Percentiles rank a stretch among this genome's conserved stretches.
Conservation (phyloP, 345 rosid species). For the Geranium rotundifolium region DNA sequence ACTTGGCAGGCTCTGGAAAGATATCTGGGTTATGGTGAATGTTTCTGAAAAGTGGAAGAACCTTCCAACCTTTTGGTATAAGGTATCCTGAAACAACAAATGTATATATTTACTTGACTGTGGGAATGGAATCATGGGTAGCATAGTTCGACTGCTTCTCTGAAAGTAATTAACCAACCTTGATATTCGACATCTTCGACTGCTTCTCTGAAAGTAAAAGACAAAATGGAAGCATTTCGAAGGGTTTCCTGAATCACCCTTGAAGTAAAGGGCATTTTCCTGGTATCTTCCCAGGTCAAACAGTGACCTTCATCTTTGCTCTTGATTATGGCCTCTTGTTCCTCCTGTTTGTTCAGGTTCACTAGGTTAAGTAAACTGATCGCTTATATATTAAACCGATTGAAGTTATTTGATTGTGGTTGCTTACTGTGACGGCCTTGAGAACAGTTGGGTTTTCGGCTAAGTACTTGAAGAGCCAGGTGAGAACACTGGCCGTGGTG, state of each 20-base stretch:
- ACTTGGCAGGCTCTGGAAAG: conserved; percentile 54
- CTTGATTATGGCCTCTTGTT: conserved; percentile 26
- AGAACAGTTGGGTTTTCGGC: conserved; percentile 35
- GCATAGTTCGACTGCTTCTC: neutral
- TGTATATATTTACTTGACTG: neutral
- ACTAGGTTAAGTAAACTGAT: neutral
- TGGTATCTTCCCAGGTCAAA: conserved; percentile 40
- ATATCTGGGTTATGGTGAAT: conserved; percentile 73
- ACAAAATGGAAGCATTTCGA: conserved; percentile 35
- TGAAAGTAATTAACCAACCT: conserved; percentile 1
- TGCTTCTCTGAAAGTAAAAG: conserved; percentile 51
- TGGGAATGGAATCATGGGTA: neutral
- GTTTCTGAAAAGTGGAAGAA: conserved; percentile 72
- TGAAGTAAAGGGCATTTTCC: conserved; percentile 41
- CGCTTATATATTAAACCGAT: too few relatives aligned
- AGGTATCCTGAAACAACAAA: conserved; percentile 42
- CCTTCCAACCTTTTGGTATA: conserved; percentile 96
- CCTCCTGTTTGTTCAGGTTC: conserved; percentile 22
- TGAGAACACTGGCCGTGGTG: conserved; percentile 54
- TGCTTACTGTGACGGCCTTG: conserved; percentile 31
- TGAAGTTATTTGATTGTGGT: neutral
- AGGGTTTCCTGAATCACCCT: conserved; percentile 35
- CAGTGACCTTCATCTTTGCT: conserved; percentile 9
- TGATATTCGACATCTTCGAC: conserved; percentile 35
- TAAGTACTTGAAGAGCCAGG: conserved; percentile 47